Evolutionary conservation across 805 yeast genomes (phyloP), one percentile per base, ranked within the genome.

Genomic region (Pichia thaimueangensis): DNA sequence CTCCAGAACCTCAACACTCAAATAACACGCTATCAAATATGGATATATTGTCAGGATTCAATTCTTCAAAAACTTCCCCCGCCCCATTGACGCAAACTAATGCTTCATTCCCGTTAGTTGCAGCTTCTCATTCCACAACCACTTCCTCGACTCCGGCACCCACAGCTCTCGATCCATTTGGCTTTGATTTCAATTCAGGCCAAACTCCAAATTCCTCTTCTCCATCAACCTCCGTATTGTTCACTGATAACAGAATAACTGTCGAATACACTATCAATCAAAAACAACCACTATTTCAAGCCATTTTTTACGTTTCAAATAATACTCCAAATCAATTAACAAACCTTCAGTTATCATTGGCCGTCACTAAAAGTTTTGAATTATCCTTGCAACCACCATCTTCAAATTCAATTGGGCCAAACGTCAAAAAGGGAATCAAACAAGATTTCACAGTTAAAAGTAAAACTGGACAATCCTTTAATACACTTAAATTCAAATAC

Each of bases 401-500:
- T 2, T 50, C 55, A 2, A 41, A 41, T 5, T 27, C 37, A 5
- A 16, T 61, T 12, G 39, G 31, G 2, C 45, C 58, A 2, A 43
- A 41, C 23, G 35, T 49, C 9, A 31, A 48, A 4, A 50, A 53
- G 28, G 56, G 57, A 4, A 51, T 62, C 25, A 50, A 52, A 6
- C 64, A 60, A 42, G 47, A 44, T 16, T 56, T 52, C 17, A 45
- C 42, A 23, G 50, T 60, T 39, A 45, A 44, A 35, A 50, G 48
- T 41, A 50, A 49, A 39, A 42, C 45, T 22, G 49, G 53, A 13
- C 36, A 49, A 36, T 12, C 30, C 30, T 47, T 42, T 31, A 31
- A 37, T 20, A 25, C 16, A 11, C 38, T 83, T 50, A 86, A 83
- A 61, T 68, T 87, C 40, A 83, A 86, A 59, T 86, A 91, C 91